phyloP scores from a whole-genome alignment of 1,284 basidiomycete genomes.

The Neolentinus lepideus region DNA sequence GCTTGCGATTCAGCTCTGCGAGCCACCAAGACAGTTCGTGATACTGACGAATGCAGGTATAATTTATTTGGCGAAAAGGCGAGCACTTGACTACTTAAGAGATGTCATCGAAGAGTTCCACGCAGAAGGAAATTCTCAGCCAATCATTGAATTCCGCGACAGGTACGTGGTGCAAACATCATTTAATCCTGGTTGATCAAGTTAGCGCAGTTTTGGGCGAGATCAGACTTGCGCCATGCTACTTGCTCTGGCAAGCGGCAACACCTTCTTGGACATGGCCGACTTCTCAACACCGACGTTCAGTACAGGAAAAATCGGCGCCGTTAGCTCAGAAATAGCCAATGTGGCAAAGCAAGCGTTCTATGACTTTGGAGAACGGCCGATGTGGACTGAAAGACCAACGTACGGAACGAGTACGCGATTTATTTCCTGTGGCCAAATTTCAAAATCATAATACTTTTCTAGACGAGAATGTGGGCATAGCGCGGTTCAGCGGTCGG shows the following conservation, averaged over 20 bases:
- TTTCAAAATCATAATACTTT: conserved; percentile 1
- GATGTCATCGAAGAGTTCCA: conserved; percentile 70
- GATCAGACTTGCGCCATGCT: conserved; percentile 91
- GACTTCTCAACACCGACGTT: conserved; percentile 27
- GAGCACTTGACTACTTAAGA: conserved; percentile 78
- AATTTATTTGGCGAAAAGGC: conserved; percentile 76
- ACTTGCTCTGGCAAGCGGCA: conserved; percentile 73
- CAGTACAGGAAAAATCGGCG: conserved; percentile 39
- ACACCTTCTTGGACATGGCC: conserved; percentile 57
- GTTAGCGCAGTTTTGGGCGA: conserved; percentile 62
- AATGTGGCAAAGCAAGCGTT: conserved; percentile 73
- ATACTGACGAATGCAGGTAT: conserved; percentile 83
- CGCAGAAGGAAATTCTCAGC: conserved; percentile 57
- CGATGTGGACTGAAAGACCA: conserved; percentile 72
- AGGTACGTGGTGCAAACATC: conserved; percentile 33
- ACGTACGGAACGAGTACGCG: conserved; percentile 57
- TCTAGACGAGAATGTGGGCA: conserved; percentile 61
- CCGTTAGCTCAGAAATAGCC: conserved; percentile 52
- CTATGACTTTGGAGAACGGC: conserved; percentile 79
- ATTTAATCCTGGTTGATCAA: conserved; percentile 6
- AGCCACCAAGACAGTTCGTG: conserved; percentile 73
- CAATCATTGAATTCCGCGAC: conserved; percentile 68
- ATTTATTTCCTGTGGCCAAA: conserved; percentile 10
- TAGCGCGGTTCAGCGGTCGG: conserved; percentile 78
- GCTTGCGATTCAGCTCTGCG: conserved; percentile 72